A percentile compares a stretch with the other conserved stretches of the same genome.
Conservation (phyloP, 805 yeast genomes). For the Candida oleophila region DNA sequence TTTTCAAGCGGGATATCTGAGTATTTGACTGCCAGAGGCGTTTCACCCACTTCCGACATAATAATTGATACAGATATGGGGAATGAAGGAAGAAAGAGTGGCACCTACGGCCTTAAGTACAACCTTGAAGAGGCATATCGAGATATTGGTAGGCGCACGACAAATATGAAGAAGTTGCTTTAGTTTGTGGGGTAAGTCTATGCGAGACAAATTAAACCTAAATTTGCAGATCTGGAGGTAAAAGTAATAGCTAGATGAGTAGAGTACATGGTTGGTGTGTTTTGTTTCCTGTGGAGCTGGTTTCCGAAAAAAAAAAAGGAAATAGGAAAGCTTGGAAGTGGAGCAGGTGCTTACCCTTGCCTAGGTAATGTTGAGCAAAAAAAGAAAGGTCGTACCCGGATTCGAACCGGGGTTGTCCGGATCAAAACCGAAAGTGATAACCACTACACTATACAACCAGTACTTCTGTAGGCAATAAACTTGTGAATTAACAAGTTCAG, state of each 20-base stretch:
- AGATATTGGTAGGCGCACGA: neutral
- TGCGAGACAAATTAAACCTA: no score
- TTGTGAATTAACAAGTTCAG: no score
- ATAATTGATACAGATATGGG: no score
- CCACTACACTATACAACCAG: conserved; percentile 70
- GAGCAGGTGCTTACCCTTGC: conserved; percentile 11
- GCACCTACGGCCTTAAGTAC: neutral
- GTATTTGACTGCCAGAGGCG: neutral
- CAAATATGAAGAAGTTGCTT: no score
- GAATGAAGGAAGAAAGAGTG: neutral
- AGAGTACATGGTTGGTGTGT: no score
- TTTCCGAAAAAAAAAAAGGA: no score
- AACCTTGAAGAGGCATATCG: neutral
- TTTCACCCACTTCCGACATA: conserved; percentile 4
- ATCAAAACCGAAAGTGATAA: conserved; percentile 80
- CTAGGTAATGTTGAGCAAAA: conserved; percentile 10
- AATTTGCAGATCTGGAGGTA: no score
- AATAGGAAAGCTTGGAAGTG: no score
- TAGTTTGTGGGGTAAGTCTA: no score
- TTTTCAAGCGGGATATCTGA: conserved; percentile 6
- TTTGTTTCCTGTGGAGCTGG: no score
- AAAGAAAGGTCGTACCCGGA: conserved; percentile 72
- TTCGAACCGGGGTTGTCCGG: conserved; percentile 84
- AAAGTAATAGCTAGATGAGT: no score
- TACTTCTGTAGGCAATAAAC: neutral